Percentiles rank a stretch among this genome's conserved stretches.
phyloP scores from a whole-genome alignment of 2,329 filamentous ascomycete genomes.

The Mycosphaerella sp. region DNA sequence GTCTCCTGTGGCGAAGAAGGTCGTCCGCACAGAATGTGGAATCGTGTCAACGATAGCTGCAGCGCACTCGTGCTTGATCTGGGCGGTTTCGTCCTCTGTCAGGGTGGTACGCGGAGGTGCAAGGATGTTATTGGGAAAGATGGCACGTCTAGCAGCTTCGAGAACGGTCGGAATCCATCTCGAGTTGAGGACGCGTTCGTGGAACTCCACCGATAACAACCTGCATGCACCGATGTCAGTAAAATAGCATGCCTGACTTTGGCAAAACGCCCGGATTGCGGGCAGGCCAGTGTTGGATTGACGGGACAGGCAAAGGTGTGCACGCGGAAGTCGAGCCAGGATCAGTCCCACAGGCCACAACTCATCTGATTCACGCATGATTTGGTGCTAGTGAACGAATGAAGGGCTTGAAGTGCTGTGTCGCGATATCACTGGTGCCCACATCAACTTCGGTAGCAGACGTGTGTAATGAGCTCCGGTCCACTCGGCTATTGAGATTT shows the following conservation, averaged over 20 bases:
- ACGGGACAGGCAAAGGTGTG: slow-evolving; percentile 12
- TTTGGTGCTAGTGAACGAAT: slow-evolving; percentile 16
- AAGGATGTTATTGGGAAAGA: slow-evolving; percentile 82
- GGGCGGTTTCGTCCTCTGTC: slow-evolving; percentile 54
- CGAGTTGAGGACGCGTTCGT: slow-evolving; percentile 38
- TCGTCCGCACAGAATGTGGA: slow-evolving; percentile 42
- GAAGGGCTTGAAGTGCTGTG: slow-evolving; percentile 3
- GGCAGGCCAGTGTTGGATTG: slow-evolving; percentile 14
- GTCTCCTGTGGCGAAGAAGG: slow-evolving; percentile 39
- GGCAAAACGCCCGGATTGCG: slow-evolving; percentile 18
- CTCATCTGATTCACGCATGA: slow-evolving; percentile 8
- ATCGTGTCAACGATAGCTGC: slow-evolving; percentile 48
- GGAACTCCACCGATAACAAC: slow-evolving; percentile 43
- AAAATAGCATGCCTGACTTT: too few relatives aligned
- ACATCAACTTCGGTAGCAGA: slow-evolving; percentile 16
- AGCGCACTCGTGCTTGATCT: slow-evolving; percentile 62
- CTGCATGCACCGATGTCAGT: slow-evolving; percentile 29
- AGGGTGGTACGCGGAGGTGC: slow-evolving; percentile 57
- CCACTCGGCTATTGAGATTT: slow-evolving; percentile 19
- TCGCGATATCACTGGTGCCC: slow-evolving; percentile 20
- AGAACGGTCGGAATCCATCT: slow-evolving; percentile 47
- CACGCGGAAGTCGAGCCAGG: slow-evolving; percentile 9
- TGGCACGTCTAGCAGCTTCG: slow-evolving; percentile 63
- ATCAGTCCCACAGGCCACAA: slow-evolving; percentile 1
- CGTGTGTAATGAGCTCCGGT: slow-evolving; percentile 10